Base-by-base conservation (phyloP, 2,329 filamentous ascomycete genomes). In the Hymenoscyphus linearis region DNA sequence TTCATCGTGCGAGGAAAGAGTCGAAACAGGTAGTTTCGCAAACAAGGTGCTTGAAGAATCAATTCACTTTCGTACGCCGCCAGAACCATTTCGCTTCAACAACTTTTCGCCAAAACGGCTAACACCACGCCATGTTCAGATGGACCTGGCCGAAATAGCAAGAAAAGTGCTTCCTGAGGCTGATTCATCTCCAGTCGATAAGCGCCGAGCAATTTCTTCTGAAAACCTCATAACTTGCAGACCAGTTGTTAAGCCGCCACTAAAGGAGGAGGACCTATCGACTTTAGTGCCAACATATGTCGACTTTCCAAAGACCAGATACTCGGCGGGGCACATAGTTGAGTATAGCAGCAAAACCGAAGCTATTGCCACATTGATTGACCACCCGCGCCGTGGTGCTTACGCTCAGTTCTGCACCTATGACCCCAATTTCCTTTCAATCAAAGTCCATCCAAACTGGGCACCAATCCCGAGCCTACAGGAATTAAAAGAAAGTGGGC, bases 371-470 rank as follows among this genome's bases (percentile, higher is more conserved):
- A 60, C 58, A 18, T 36, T 68, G 5, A 63, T 52, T 25, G 44
- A 65, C 2, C 18, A n/a, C n/a, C 22, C 27, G 7, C 59, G 63
- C 40, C 68, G 63, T 13, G 60, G 62, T 10, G 56, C 65, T 25
- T 64, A 65, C 56, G 62, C 67, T 16, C 62, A 66, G 47, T 66
- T 61, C 44, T 66, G 56, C 36, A 62, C 63, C 14, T 66, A 62
- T 35, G 60, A 68, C 60, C 58, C 57, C 2, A 25, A 47, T 22
- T 57, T 26, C 16, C 52, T 50, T 18, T 58, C 40, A 5, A 57
- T 62, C 25, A 57, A 58, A 50, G 62, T 62, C 31, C 60, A 61
- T n/a, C 35, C 60, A 27, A 54, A 55, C 7, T 63, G 60, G 25
- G 55, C 55, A 31, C 25, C 44, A 2, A 58, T 63, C 44, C 66